A percentile compares a stretch with the other conserved stretches of the same genome.
phyloP scores from a whole-genome alignment of 225 moss, liverwort and hornwort genomes.

The Antitrichia curtipendula region DNA sequence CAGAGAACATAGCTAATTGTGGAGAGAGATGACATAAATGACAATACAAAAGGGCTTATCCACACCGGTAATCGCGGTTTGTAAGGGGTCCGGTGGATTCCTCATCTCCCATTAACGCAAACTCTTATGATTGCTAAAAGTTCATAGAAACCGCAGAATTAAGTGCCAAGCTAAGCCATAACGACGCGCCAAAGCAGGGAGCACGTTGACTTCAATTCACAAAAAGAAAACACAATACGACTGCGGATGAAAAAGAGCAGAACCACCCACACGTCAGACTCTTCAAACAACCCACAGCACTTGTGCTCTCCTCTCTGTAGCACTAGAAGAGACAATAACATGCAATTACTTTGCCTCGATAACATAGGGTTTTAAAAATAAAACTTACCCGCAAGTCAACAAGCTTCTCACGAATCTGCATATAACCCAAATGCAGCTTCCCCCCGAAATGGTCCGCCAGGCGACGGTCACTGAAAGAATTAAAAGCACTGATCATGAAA shows the following conservation, averaged over 20 bases:
- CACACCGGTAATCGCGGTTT: neutral
- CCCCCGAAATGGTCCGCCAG: conserved; percentile 99
- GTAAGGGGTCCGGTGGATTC: neutral
- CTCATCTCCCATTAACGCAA: neutral
- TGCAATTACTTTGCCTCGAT: neutral
- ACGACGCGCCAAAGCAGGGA: neutral
- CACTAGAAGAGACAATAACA: neutral
- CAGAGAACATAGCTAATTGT: too few relatives aligned
- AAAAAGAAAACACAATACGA: neutral
- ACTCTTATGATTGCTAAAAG: neutral
- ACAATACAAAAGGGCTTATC: neutral
- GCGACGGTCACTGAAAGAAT: conserved; percentile 72
- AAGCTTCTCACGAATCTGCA: conserved; percentile 98
- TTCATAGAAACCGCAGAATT: neutral
- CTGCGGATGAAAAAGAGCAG: neutral
- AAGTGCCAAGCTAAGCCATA: neutral
- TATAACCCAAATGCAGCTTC: conserved; percentile 96
- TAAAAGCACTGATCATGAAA: conserved; percentile 14
- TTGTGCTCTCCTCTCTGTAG: neutral
- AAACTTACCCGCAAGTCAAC: conserved; percentile 62
- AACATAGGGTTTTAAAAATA: neutral
- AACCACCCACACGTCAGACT: neutral
- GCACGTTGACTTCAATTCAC: neutral
- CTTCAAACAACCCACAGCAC: neutral
- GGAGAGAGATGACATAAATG: neutral